phyloP scores from a whole-genome alignment of 805 yeast genomes.

The Ogataea haglerorum region DNA sequence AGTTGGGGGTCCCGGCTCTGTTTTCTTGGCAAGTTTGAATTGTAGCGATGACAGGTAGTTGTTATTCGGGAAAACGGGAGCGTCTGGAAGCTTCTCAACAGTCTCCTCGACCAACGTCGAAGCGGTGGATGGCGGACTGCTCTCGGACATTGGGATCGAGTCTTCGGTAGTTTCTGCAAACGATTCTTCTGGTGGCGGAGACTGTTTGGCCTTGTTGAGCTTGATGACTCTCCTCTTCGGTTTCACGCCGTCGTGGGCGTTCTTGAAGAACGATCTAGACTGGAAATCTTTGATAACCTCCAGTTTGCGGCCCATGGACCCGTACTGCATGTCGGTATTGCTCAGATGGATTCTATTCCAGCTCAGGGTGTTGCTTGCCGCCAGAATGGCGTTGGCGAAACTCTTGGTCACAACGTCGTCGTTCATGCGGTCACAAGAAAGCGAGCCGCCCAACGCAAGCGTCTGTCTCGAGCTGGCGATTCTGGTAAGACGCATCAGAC shows the following conservation, averaged over 20 bases:
- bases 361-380: slow-evolving; percentile 26
- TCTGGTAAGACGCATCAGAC: slow-evolving; percentile 62
- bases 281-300: slow-evolving; percentile 45
- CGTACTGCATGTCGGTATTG: slow-evolving; percentile 26
- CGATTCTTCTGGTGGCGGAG: slow-evolving; percentile 14
- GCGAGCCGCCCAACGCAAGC: slow-evolving; percentile 52
- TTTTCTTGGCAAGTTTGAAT: slow-evolving; percentile 13
- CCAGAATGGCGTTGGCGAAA: slow-evolving; percentile 30
- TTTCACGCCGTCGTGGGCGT: slow-evolving; percentile 27
- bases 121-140: slow-evolving; percentile 5
- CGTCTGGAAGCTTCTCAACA: neutral
- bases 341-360: slow-evolving; percentile 34
- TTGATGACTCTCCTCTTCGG: slow-evolving; percentile 29
- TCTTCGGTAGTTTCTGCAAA: neutral
- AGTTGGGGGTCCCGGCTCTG: slow-evolving; percentile 8
- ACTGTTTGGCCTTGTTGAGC: slow-evolving; percentile 14
- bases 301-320: slow-evolving; percentile 36
- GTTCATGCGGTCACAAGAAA: slow-evolving; percentile 34
- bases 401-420: slow-evolving; percentile 33
- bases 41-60: slow-evolving; percentile 11
- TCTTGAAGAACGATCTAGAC: slow-evolving; percentile 38
- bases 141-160: neutral
- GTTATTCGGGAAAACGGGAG: slow-evolving; percentile 2
- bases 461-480: slow-evolving; percentile 77
- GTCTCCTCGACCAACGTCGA: slow-evolving; percentile 7